Evolutionary conservation across 2,329 filamentous ascomycete genomes (phyloP).

Genomic region (Hysterium pulicare): DNA sequence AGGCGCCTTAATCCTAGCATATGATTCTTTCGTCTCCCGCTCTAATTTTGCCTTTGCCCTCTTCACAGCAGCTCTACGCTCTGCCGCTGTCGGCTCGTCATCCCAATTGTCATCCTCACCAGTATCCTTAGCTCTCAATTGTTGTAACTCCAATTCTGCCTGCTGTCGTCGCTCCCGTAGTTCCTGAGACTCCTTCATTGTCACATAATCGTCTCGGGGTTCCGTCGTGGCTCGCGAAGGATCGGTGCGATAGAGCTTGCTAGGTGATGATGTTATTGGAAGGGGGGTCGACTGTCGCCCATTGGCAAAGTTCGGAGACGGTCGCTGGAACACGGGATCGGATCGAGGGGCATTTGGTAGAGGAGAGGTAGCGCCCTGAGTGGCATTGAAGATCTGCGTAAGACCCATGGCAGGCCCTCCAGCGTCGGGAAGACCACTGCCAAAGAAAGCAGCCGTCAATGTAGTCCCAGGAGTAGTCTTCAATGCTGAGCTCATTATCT

Average conservation of each 20-base stretch:
- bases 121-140: conserved; percentile 7
- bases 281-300: conserved; percentile 37
- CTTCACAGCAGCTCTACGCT: conserved; percentile 18
- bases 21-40: conserved; percentile 18
- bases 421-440: neutral
- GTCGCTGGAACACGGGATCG: conserved; percentile 44
- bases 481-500: conserved; percentile 40
- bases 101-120: conserved; percentile 18
- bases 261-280: conserved; percentile 38
- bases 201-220: conserved; percentile 42
- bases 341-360: conserved; percentile 35
- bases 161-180: conserved; percentile 22
- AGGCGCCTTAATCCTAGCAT: conserved; percentile 28
- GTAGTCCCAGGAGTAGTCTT: conserved; percentile 41
- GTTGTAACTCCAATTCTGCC: conserved; percentile 9
- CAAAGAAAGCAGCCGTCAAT: conserved; percentile 13
- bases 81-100: conserved; percentile 19
- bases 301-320: conserved; percentile 42
- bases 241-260: conserved; percentile 19
- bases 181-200: conserved; percentile 46
- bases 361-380: conserved; percentile 46
- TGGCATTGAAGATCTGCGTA: conserved; percentile 46
- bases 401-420: conserved; percentile 35
- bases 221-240: conserved; percentile 35
- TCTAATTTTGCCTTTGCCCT: conserved; percentile 21